Percentiles rank a stretch among this genome's conserved stretches.
Evolutionary conservation across 176 grass and related monocot genomes (phyloP).

Genomic region (Neostapfia colusana): DNA sequence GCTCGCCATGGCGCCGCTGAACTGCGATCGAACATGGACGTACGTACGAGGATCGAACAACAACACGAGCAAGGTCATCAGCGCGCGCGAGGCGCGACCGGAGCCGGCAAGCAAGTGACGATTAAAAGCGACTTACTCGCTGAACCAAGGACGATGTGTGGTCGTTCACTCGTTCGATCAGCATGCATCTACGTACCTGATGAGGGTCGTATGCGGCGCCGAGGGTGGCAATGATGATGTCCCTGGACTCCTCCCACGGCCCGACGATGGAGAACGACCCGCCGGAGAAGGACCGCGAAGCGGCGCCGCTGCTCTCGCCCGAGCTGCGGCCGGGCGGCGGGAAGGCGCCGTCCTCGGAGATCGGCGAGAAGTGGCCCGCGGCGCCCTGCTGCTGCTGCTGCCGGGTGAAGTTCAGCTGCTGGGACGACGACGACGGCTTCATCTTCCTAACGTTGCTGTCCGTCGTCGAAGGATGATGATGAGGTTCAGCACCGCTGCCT

Average conservation of each 20-base stretch:
- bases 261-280: constrained; percentile 78
- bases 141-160: background rate
- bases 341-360: constrained; percentile 58
- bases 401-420: constrained; percentile 64
- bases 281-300: constrained; percentile 43
- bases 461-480: constrained; percentile 24
- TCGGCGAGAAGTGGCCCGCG: constrained; percentile 50
- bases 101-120: too few species aligned
- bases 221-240: constrained; percentile 52
- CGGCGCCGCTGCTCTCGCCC: constrained; percentile 35
- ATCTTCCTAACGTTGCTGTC: constrained; percentile 45
- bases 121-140: too few species aligned
- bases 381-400: constrained; percentile 20
- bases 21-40: constrained; percentile 12
- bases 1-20: constrained; percentile 38
- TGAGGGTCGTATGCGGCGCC: constrained; percentile 68
- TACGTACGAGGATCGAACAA: too few species aligned
- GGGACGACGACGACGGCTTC: constrained; percentile 64
- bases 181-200: constrained; percentile 52
- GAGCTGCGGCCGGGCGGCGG: constrained; percentile 42
- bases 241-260: constrained; percentile 63
- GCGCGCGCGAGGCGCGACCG: too few species aligned
- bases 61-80: background rate
- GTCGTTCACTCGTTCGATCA: background rate
- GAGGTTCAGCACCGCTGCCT: constrained; percentile 36